These are phyloP conservation scores for Cyclotella choctawhatcheeana DNA, from an alignment of 108 stramenopile genomes.

Conservation along the genomic window DNA sequence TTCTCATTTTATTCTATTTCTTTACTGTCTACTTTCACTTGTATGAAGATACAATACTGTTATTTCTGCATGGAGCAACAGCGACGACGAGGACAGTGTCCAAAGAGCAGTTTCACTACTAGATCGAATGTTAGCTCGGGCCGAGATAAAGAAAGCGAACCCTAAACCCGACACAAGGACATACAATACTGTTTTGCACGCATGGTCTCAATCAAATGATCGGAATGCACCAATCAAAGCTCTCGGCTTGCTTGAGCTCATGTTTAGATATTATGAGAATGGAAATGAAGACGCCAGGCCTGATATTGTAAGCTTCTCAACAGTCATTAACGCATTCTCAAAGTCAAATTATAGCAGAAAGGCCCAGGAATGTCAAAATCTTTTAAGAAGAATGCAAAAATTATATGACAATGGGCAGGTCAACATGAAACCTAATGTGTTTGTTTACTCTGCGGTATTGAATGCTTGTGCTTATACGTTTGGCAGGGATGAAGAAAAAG, in stretches of 20 bases:
- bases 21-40: neutral
- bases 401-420: slow-evolving; percentile 37
- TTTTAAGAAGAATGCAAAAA: slow-evolving; percentile 42
- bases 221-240: slow-evolving; percentile 51
- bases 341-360: slow-evolving; percentile 43
- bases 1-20: no score
- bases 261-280: slow-evolving; percentile 44
- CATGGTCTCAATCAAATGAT: slow-evolving; percentile 56
- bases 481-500: slow-evolving; percentile 35
- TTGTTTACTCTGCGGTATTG: slow-evolving; percentile 43
- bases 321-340: slow-evolving; percentile 54
- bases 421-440: slow-evolving; percentile 40
- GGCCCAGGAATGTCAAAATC: slow-evolving; percentile 33
- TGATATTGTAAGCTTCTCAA: slow-evolving; percentile 49
- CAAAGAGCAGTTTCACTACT: slow-evolving; percentile 44
- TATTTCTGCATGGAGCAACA: slow-evolving; percentile 48
- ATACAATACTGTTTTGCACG: slow-evolving; percentile 75
- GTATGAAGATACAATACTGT: slow-evolving; percentile 36
- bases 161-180: slow-evolving; percentile 54
- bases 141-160: slow-evolving; percentile 14
- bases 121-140: slow-evolving; percentile 43
- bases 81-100: slow-evolving; percentile 22
- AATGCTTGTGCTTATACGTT: slow-evolving; percentile 52
- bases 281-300: slow-evolving; percentile 19
- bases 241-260: slow-evolving; percentile 38